These are phyloP conservation scores for Phytopythium helicoides DNA, from an alignment of 352 stramenopile genomes.

Conservation along the genomic window DNA sequence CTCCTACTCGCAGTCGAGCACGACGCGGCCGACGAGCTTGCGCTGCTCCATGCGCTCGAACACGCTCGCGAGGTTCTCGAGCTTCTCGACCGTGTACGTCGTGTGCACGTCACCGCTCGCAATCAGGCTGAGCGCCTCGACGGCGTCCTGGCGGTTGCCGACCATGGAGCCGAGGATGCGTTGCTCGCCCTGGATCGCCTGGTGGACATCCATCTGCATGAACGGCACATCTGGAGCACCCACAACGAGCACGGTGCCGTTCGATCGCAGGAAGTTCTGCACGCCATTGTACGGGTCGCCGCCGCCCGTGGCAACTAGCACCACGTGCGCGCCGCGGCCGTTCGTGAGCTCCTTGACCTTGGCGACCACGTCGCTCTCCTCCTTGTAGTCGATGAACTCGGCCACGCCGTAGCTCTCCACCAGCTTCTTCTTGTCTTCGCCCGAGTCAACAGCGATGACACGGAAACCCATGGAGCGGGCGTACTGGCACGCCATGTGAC, in stretches of 20 bases:
- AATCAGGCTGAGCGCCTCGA: constrained; percentile 52
- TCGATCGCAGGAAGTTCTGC: constrained; percentile 55
- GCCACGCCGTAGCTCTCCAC: constrained; percentile 65
- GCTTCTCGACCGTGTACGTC: constrained; percentile 31
- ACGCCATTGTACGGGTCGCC: constrained; percentile 53
- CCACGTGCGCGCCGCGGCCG: constrained; percentile 56
- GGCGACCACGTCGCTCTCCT: constrained; percentile 36
- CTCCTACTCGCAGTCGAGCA: constrained; percentile 40
- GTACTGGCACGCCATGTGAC: constrained; percentile 81
- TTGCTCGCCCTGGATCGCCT: constrained; percentile 32
- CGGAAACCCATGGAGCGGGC: constrained; percentile 65
- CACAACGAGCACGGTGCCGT: constrained; percentile 67
- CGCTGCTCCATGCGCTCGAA: constrained; percentile 40
- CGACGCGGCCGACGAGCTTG: constrained; percentile 33
- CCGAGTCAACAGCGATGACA: constrained; percentile 69
- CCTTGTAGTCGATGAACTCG: constrained; percentile 69
- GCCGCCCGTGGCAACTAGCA: constrained; percentile 69
- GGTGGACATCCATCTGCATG: constrained; percentile 31
- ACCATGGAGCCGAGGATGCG: constrained; percentile 57
- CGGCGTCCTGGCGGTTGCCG: constrained; percentile 48
- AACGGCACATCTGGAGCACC: constrained; percentile 61
- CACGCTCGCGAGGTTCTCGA: constrained; percentile 37
- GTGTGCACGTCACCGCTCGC: constrained; percentile 41
- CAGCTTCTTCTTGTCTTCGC: constrained; percentile 59
- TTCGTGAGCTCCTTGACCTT: constrained; percentile 39